Evolutionary conservation across 2,329 filamentous ascomycete species (phyloP), one percentile per base, ranked within the genome.

Genomic region (Phialophora verrucosa): DNA sequence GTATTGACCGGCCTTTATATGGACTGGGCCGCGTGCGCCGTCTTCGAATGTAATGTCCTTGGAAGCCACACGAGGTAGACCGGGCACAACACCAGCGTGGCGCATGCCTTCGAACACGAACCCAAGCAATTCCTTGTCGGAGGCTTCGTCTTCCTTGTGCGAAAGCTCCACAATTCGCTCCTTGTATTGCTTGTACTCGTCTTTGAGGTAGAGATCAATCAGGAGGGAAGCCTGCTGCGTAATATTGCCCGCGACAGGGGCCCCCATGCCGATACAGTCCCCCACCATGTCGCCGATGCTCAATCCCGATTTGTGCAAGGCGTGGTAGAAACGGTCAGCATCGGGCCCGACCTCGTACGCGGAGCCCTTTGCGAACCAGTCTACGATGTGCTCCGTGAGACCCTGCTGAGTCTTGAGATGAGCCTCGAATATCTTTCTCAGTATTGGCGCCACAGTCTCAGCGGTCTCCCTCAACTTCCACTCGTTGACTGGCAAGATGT

Each of bases 31-130:
- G 17, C 82, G 80, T 2, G 72, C 75, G 57, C 83, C 83, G 70
- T 85, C 83, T 35, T 74, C 67, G 70, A 83, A 68, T 0, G 74
- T 78, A 4, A 78, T 71, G 62, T 82, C 80, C 54, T 76, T 77
- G 17, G 79, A 77, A 3, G 82, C 83, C 11, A 84, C 77, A 61
- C 83, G 82, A n/a, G 82, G 81, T 0, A 85, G 74, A n/a, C 83
- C 83, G 0, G 83, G 83, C 1, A 84, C 80, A 1, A 83, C 80
- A 20, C 82, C 82, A 5, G 81, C 81, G 70, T 84, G 83, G 11
- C 83, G 80, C 81, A 85, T 85, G 50, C 83, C 84, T 72, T 86
- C 84, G 68, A 79, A 84, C 2, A 85, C 83, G 73, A 83, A 86
- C 12, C 83, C 83, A 69, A 83, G 81, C 0, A 85, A 78, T 70